Evolutionary conservation across 2,329 filamentous ascomycete species (phyloP).

Genomic region (Stagonosporopsis chrysanthemi): DNA sequence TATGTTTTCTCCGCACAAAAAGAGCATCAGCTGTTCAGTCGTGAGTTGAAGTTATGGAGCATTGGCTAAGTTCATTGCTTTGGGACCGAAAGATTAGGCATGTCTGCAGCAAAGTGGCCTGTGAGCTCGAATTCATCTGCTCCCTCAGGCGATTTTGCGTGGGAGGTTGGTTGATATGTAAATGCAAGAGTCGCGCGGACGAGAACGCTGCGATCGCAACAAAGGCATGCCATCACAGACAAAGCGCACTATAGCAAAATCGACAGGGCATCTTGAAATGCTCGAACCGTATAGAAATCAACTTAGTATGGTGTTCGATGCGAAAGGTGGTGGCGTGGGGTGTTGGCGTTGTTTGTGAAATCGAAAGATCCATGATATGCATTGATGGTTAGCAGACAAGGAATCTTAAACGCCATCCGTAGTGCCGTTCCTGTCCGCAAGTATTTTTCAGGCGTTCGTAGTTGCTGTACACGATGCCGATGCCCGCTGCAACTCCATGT

Average conservation of each 20-base stretch:
- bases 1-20: too few relatives aligned
- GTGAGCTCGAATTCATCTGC: neutral
- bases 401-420: slow-evolving; percentile 51
- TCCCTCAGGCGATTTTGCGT: neutral
- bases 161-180: neutral
- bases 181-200: neutral
- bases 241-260: neutral
- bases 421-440: slow-evolving; percentile 48
- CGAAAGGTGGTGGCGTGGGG: slow-evolving; percentile 1
- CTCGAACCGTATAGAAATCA: neutral
- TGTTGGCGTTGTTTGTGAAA: slow-evolving; percentile 23
- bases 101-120: neutral
- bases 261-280: neutral
- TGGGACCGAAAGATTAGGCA: neutral
- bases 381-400: slow-evolving; percentile 50
- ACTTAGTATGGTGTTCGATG: neutral
- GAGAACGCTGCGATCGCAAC: neutral
- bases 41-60: too few relatives aligned
- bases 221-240: neutral
- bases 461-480: slow-evolving; percentile 49
- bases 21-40: too few relatives aligned
- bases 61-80: neutral
- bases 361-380: slow-evolving; percentile 51
- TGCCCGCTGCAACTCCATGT: slow-evolving; percentile 47
- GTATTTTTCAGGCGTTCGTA: slow-evolving; percentile 50